Evolutionary conservation across 2,329 filamentous ascomycete species (phyloP), one percentile per base, ranked within the genome.

Genomic region (Tolypocladium sp.): DNA sequence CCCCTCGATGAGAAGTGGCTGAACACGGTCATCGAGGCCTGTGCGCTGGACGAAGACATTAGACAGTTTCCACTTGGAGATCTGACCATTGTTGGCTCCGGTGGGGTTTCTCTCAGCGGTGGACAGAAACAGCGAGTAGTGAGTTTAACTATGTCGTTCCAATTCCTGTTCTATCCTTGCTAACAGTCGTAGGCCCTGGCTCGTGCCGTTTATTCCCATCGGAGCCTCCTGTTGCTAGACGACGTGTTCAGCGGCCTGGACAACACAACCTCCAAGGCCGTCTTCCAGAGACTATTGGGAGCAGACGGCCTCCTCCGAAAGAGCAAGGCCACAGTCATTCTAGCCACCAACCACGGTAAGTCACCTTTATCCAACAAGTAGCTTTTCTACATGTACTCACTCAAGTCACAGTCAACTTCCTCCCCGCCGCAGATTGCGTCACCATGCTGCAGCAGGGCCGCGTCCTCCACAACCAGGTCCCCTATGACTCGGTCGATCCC

Each of bases 161-260:
- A 10, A 30, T 12, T 15, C 25, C 25, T 5, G 27, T 17, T 30
- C 7, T n/a, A 30, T 12, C 20, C 1, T 10, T 12, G 17, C 49
- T 52, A 15, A 52, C 17, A 12, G 49, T n/a, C 27, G 8, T 15
- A 76, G 68, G 72, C 76, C 3, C 65, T 82, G 1, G 79, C 80
- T 4, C 70, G 80, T 20, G 78, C 79, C 1, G 65, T 82, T 0
- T 82, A 79, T 59, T 70, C 74, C 1, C 62, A 69, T 10, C 68
- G 65, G 8, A 64, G 71, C 1, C 66, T 80, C 1, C 22, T 79
- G 1, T 38, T 82, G 3, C 64, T 82, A 0, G 79, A 82, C 58
- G 78, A 82, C 57, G 66, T 73, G 0, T 74, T 81, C 41, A 77
- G 77, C 55, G 75, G 73, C 0, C 69, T 81, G 2, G 79, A 81